Percentiles rank a stretch among this genome's conserved stretches.
phyloP scores from a whole-genome alignment of 1,284 basidiomycete species.

The Ganoderma sinense region DNA sequence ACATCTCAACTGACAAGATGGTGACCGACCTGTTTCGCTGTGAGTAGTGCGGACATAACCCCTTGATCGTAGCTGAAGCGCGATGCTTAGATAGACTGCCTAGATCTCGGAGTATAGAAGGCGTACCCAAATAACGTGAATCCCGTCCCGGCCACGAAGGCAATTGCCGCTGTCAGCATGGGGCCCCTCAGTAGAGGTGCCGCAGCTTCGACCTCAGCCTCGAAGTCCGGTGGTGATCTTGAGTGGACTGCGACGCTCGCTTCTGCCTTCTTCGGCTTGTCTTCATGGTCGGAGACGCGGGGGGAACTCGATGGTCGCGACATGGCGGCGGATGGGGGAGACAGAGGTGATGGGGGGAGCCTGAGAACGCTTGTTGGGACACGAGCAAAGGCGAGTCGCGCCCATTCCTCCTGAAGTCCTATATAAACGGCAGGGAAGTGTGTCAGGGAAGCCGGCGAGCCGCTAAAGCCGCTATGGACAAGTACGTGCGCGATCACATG shows the following conservation, averaged over 20 bases:
- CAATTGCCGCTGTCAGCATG: conserved; percentile 52
- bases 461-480: background rate
- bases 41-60: conserved; percentile 68
- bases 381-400: conserved; percentile 8
- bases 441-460: background rate
- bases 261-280: conserved; percentile 22
- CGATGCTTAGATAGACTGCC: conserved; percentile 1
- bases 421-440: conserved; percentile 19
- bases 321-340: conserved; percentile 12
- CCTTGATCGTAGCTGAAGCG: conserved; percentile 67
- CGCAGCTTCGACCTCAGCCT: conserved; percentile 32
- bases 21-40: conserved; percentile 50
- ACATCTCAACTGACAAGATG: background rate
- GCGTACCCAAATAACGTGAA: conserved; percentile 65
- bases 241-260: conserved; percentile 16
- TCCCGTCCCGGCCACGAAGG: conserved; percentile 61
- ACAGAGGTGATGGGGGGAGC: background rate
- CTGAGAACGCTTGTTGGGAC: background rate
- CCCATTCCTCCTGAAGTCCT: background rate
- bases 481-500: conserved; percentile 25
- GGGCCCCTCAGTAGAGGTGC: conserved; percentile 49
- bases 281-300: conserved; percentile 10
- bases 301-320: conserved; percentile 21
- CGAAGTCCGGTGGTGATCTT: conserved; percentile 19
- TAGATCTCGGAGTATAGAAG: background rate